A percentile compares a stretch with the other conserved stretches of the same genome.
Evolutionary conservation across 2,329 filamentous ascomycete species (phyloP).

Genomic region (Alternaria atra): DNA sequence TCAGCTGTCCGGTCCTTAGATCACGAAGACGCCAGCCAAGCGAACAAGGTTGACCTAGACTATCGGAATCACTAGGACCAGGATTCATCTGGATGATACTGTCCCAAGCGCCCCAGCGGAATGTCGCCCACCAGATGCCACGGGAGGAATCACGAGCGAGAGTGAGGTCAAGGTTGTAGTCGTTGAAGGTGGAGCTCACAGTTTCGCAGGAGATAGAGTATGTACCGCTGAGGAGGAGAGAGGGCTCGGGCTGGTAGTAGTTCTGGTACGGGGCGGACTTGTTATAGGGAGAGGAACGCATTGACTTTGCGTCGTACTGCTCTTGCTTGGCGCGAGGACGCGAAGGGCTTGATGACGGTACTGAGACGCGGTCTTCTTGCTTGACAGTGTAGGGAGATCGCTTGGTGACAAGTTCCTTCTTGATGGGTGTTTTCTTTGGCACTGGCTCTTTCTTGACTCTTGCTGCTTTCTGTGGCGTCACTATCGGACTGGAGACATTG

Average conservation of each 20-base stretch:
- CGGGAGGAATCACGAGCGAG: constrained; percentile 21
- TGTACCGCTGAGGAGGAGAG: constrained; percentile 53
- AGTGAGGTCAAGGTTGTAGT: constrained; percentile 51
- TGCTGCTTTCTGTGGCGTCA: constrained; percentile 10
- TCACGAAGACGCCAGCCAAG: constrained; percentile 47
- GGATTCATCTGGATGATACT: constrained; percentile 55
- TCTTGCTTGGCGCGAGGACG: constrained; percentile 18
- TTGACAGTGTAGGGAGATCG: background rate
- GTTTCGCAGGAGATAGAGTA: constrained; percentile 53
- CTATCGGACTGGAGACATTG: too few species aligned
- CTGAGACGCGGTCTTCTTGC: background rate
- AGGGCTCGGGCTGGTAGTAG: constrained; percentile 9
- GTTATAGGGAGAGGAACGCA: constrained; percentile 4
- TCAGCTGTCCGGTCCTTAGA: constrained; percentile 27
- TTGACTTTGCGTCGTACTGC: background rate
- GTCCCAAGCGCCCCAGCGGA: constrained; percentile 54
- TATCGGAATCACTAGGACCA: constrained; percentile 19
- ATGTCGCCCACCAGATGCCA: constrained; percentile 58
- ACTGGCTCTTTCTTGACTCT: constrained; percentile 11
- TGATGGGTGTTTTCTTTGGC: background rate
- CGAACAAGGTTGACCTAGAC: constrained; percentile 10
- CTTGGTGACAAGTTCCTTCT: background rate
- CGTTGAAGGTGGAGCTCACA: constrained; percentile 22
- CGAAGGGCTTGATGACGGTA: constrained; percentile 11
- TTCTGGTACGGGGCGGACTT: constrained; percentile 5